A percentile compares a stretch with the other conserved stretches of the same genome.
Conservation (phyloP, 2,329 filamentous ascomycete genomes). For the Ascochyta pisi region DNA sequence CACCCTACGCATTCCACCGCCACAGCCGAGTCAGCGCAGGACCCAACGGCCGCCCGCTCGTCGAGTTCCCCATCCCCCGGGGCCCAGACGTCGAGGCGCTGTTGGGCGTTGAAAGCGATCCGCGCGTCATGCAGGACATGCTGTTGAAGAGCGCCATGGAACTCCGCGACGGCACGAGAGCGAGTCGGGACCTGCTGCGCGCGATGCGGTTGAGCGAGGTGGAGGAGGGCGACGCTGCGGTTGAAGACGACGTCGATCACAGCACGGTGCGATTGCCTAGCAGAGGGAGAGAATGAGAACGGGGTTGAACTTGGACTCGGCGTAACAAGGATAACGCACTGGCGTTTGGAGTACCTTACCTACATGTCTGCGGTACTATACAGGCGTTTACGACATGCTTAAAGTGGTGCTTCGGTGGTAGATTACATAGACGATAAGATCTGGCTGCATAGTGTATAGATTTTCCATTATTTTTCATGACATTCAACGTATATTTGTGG, state of each 20-base stretch:
- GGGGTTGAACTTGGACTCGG: background rate
- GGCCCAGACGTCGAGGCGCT: constrained; percentile 41
- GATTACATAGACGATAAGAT: background rate
- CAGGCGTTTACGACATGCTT: background rate
- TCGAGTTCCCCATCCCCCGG: constrained; percentile 43
- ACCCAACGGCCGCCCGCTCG: constrained; percentile 41
- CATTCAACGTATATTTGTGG: background rate
- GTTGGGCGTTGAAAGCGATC: constrained; percentile 29
- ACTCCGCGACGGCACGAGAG: constrained; percentile 39
- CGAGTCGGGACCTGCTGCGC: constrained; percentile 40
- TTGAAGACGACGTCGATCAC: constrained; percentile 12
- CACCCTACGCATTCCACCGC: constrained; percentile 20
- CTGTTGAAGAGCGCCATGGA: constrained; percentile 42
- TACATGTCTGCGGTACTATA: too few relatives aligned
- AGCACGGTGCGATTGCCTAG: constrained; percentile 20
- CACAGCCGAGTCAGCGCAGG: constrained; percentile 36
- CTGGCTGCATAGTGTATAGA: too few relatives aligned
- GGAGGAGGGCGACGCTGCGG: constrained; percentile 12
- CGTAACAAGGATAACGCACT: background rate
- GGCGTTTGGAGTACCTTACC: background rate
- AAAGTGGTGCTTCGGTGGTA: background rate
- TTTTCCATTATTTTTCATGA: background rate
- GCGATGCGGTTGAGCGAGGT: constrained; percentile 42
- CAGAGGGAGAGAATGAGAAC: constrained; percentile 3
- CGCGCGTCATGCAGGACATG: constrained; percentile 29